Evolutionary conservation across 176 grass and related monocot species (phyloP).

Genomic region (Themeda triandra): DNA sequence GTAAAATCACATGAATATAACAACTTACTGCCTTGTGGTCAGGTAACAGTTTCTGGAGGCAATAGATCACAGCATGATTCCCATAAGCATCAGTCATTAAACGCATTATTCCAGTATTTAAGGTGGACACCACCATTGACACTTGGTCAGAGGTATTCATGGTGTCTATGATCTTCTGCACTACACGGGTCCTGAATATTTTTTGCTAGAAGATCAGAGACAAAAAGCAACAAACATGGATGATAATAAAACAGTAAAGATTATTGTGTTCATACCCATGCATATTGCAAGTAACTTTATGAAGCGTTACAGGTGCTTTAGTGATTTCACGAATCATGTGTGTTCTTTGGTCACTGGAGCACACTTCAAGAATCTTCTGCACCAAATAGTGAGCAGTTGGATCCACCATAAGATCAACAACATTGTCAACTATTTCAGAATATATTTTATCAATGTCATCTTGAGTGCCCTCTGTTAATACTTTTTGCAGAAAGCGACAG

Average conservation of each 20-base stretch:
- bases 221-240: constrained; percentile 8
- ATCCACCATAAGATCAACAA: constrained; percentile 76
- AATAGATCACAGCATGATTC: constrained; percentile 61
- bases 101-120: constrained; percentile 44
- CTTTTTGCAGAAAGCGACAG: constrained; percentile 57
- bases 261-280: constrained; percentile 72
- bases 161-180: constrained; percentile 86
- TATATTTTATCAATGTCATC: constrained; percentile 59
- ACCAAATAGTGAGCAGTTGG: constrained; percentile 72
- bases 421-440: constrained; percentile 55
- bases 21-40: constrained; percentile 53
- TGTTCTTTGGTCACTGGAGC: constrained; percentile 52
- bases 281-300: constrained; percentile 63
- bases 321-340: constrained; percentile 70
- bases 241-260: neutral
- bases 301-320: constrained; percentile 41
- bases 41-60: constrained; percentile 59
- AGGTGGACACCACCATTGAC: constrained; percentile 51
- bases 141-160: constrained; percentile 40
- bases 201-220: neutral
- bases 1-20: constrained; percentile 15
- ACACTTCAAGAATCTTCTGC: constrained; percentile 67
- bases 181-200: constrained; percentile 65
- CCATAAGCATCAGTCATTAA: constrained; percentile 82
- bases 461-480: constrained; percentile 56